Percentiles rank a stretch among this genome's conserved stretches.
These are phyloP conservation scores for Gymnopus androsaceus DNA, from an alignment of 1,284 basidiomycete genomes.

Conservation along the genomic window DNA sequence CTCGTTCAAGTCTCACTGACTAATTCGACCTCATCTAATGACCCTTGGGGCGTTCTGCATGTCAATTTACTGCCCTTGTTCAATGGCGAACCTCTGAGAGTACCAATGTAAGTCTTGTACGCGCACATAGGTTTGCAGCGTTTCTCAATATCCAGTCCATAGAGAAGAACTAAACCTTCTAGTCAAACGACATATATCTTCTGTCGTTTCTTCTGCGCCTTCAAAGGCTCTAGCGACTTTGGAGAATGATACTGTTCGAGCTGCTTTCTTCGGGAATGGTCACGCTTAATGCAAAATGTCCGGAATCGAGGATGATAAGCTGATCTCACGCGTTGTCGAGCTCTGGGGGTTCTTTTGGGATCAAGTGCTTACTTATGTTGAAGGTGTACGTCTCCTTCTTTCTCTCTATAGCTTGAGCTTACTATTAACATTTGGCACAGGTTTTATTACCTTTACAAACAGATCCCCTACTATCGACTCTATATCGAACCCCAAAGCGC, in stretches of 20 bases:
- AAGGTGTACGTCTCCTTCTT: slow-evolving; percentile 56
- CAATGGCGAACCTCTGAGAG: slow-evolving; percentile 87
- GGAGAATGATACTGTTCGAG: slow-evolving; percentile 79
- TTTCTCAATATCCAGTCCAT: slow-evolving; percentile 3
- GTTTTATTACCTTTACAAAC: slow-evolving; percentile 69
- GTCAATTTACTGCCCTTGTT: slow-evolving; percentile 88
- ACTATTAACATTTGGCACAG: no score
- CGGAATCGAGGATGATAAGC: slow-evolving; percentile 70
- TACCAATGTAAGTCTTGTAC: slow-evolving; percentile 69
- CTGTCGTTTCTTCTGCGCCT: slow-evolving; percentile 64
- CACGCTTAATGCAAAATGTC: slow-evolving; percentile 85
- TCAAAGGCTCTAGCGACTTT: slow-evolving; percentile 67
- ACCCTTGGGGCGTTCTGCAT: slow-evolving; percentile 83
- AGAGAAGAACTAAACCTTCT: slow-evolving; percentile 89
- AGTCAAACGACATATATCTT: slow-evolving; percentile 76
- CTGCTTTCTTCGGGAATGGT: slow-evolving; percentile 88
- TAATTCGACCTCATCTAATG: slow-evolving; percentile 43
- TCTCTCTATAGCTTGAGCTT: no score
- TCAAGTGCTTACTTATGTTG: slow-evolving; percentile 86
- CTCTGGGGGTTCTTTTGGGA: slow-evolving; percentile 96
- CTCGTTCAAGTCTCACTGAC: no score
- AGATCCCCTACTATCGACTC: slow-evolving; percentile 64
- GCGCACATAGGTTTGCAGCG: slow-evolving; percentile 1
- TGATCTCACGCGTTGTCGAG: slow-evolving; percentile 80
- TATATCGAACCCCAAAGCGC: slow-evolving; percentile 68